These are phyloP conservation scores for Penicillium cinerascens DNA, from an alignment of 495 filamentous ascomycete species.

Conservation along the genomic window DNA sequence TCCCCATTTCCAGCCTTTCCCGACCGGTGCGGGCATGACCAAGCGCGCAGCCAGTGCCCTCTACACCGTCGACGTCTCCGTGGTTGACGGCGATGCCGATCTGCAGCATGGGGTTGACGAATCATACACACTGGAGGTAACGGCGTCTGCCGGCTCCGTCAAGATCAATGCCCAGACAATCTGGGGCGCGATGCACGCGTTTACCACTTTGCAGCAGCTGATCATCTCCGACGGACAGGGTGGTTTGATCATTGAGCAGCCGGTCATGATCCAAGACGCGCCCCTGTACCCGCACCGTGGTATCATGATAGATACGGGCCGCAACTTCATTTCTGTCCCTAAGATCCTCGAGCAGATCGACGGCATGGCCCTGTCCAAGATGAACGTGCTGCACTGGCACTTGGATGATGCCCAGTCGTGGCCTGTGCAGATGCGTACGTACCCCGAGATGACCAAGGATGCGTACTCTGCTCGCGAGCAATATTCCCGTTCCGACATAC, in stretches of 20 bases:
- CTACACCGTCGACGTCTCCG: constrained; percentile 38
- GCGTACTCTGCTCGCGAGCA: constrained; percentile 49
- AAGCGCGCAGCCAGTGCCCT: constrained; percentile 32
- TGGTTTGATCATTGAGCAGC: constrained; percentile 47
- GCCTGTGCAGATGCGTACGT: constrained; percentile 46
- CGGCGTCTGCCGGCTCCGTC: too few species aligned
- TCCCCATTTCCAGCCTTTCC: constrained; percentile 44
- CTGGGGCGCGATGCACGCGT: constrained; percentile 56
- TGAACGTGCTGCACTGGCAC: constrained; percentile 54
- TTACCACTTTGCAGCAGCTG: constrained; percentile 54
- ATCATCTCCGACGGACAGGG: constrained; percentile 46
- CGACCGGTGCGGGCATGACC: constrained; percentile 31
- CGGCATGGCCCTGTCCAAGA: constrained; percentile 49
- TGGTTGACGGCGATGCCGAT: constrained; percentile 38
- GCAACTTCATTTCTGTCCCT: constrained; percentile 45
- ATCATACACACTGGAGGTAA: constrained; percentile 51
- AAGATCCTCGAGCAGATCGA: constrained; percentile 53
- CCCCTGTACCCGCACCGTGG: constrained; percentile 51
- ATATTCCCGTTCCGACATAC: constrained; percentile 37
- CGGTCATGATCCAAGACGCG: constrained; percentile 44
- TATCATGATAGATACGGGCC: constrained; percentile 50
- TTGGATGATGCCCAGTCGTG: constrained; percentile 50
- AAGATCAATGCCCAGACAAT: constrained; percentile 49
- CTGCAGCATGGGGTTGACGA: constrained; percentile 55
- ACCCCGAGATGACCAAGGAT: constrained; percentile 52